Base-by-base conservation (phyloP, 164 flowering plant genomes). In the Sedum album region DNA sequence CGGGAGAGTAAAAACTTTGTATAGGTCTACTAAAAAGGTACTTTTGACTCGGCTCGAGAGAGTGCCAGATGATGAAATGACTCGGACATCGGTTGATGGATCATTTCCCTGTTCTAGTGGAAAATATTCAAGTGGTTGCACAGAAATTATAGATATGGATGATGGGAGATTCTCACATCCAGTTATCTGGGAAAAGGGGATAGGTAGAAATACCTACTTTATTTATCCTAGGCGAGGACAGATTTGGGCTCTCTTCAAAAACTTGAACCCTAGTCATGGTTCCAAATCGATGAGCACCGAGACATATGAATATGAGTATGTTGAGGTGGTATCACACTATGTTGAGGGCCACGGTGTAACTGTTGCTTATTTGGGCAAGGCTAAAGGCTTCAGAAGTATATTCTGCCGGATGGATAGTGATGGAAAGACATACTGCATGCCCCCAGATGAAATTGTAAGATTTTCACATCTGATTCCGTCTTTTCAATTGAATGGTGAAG, bases 211-310 rank as follows among this genome's bases (percentile, higher is more conserved):
- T 20, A 63, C 69, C 21, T 79, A 61, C 51, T 61, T 23, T 72
- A 77, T 92, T 51, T 76, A 78, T 71, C 97, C 97, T 14, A 76
- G 74, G 67, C 83, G 68, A 69, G 96, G 93, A 15, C 93, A 92
- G 70, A 85, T 78, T 17, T 92, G 97, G 97, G 97, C 94, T 6
- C 71, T 92, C 20, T 88, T 85, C 72, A 88, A 83, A 74, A 75
- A 82, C 72, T 88, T 94, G 94, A 78, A 82, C 74, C 72, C 79
- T 0, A 76, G 79, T 4, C 83, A 87, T 90, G 71, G 38, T 44
- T 74, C 77, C 18, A 74, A 77, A 69, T 69, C 76, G 3, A 80
- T 76, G 1, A 62, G 68, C 60, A n/a, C n/a, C n/a, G n/a, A n/a
- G 66, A 72, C 23, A 42, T 79, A 42, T 63, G 82, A 82, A 18